Evolutionary conservation across 768 basidiomycete species (phyloP).

Genomic region (Austroboletus festivus): DNA sequence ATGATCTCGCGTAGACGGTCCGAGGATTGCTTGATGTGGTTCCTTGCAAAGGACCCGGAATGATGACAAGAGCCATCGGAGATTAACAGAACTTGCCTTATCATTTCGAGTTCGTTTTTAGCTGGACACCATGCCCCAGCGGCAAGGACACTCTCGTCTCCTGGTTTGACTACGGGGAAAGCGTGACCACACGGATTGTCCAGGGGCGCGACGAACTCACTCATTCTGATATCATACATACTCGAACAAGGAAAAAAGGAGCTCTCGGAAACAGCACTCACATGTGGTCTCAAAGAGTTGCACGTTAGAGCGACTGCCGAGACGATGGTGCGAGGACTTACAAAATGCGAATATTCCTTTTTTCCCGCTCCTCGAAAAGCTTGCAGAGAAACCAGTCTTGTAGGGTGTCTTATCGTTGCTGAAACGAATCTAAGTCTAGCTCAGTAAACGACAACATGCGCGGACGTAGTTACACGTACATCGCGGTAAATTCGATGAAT

Average conservation of each 20-base stretch:
- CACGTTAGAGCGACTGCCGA: constrained; percentile 1
- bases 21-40: constrained; percentile 61
- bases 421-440: constrained; percentile 63
- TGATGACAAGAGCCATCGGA: not conserved
- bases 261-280: constrained; percentile 3
- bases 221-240: constrained; percentile 12
- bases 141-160: constrained; percentile 68
- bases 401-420: constrained; percentile 96
- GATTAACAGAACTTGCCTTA: constrained; percentile 47
- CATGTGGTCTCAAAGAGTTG: constrained; percentile 23
- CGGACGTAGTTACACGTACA: constrained; percentile 33
- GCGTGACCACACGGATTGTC: not conserved
- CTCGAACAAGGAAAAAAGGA: not conserved
- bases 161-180: constrained; percentile 53
- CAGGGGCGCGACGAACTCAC: constrained; percentile 10
- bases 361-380: constrained; percentile 83
- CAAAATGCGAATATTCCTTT: constrained; percentile 90
- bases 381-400: constrained; percentile 77
- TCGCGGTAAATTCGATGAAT: constrained; percentile 93
- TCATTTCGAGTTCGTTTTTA: constrained; percentile 72
- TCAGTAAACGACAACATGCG: constrained; percentile 6
- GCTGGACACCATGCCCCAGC: constrained; percentile 79
- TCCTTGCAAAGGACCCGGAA: constrained; percentile 32
- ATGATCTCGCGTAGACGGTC: constrained; percentile 64
- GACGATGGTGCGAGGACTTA: constrained; percentile 38